Evolutionary conservation across 805 yeast genomes (phyloP).

Genomic region (Schwanniomyces polymorphus): DNA sequence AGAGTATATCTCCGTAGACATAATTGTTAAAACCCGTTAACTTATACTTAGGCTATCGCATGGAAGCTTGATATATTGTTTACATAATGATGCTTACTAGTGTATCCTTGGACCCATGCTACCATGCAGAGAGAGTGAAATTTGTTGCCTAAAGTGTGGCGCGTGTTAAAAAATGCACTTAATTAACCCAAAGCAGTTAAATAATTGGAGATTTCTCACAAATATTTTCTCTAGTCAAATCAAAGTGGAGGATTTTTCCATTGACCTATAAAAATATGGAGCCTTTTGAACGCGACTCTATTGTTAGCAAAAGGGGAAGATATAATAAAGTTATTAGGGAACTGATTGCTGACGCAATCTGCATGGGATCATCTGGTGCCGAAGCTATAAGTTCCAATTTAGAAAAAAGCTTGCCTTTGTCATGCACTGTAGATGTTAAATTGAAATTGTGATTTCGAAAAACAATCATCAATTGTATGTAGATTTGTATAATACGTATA

Average conservation of each 20-base stretch:
- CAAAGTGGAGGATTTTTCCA: background rate
- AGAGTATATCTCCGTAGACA: background rate
- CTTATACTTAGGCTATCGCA: background rate
- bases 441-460: background rate
- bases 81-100: background rate
- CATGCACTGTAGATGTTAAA: background rate
- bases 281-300: background rate
- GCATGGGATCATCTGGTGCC: background rate
- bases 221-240: background rate
- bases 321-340: background rate
- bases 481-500: background rate
- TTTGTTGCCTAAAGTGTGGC: background rate
- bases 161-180: slow-evolving; percentile 9
- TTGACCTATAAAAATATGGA: background rate
- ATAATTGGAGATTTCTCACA: background rate
- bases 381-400: background rate
- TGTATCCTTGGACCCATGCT: background rate
- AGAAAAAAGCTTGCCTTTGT: background rate
- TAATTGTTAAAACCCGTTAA: background rate
- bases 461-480: background rate
- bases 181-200: slow-evolving; percentile 14
- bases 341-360: background rate
- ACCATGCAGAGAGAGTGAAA: background rate
- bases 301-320: background rate
- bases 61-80: background rate